These are phyloP conservation scores for Podospora fimiseda DNA, from an alignment of 495 filamentous ascomycete genomes.

Conservation along the genomic window DNA sequence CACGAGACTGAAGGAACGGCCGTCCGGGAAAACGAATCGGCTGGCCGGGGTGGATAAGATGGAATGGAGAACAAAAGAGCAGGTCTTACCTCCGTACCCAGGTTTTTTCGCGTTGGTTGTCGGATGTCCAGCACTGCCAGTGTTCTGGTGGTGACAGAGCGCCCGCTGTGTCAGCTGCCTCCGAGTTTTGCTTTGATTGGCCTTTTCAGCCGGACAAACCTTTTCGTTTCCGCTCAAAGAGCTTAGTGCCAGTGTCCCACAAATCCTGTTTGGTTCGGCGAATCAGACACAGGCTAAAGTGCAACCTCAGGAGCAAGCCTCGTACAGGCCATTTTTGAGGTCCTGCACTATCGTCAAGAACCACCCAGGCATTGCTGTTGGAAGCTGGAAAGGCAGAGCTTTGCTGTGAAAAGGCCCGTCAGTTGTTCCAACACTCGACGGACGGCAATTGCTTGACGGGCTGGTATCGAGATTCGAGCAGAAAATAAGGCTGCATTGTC, in stretches of 20 bases:
- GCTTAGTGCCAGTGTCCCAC: constrained; percentile 20
- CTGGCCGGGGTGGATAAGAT: constrained; percentile 28
- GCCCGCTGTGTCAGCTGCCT: not conserved
- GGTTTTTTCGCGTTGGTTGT: constrained; percentile 29
- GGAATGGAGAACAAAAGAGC: constrained; percentile 28
- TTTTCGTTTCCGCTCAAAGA: constrained; percentile 10
- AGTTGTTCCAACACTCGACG: too few species aligned
- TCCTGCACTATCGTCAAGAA: not conserved
- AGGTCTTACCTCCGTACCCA: constrained; percentile 36
- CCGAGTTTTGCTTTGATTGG: constrained; percentile 11
- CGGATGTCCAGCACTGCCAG: constrained; percentile 27
- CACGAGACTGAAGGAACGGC: constrained; percentile 25
- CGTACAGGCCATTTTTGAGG: not conserved
- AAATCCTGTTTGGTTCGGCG: not conserved
- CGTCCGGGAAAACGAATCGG: constrained; percentile 19
- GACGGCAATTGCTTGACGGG: too few species aligned
- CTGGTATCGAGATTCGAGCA: too few species aligned
- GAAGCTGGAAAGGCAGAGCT: too few species aligned
- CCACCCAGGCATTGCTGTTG: too few species aligned
- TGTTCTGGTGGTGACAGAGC: constrained; percentile 17
- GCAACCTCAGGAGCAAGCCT: not conserved
- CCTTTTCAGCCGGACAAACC: constrained; percentile 25
- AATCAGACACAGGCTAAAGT: constrained; percentile 16
- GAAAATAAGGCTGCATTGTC: too few species aligned
- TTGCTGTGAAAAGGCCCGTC: too few species aligned